Evolutionary conservation across 1,284 basidiomycete species (phyloP).

Genomic region (Xerocomus alliaceus): DNA sequence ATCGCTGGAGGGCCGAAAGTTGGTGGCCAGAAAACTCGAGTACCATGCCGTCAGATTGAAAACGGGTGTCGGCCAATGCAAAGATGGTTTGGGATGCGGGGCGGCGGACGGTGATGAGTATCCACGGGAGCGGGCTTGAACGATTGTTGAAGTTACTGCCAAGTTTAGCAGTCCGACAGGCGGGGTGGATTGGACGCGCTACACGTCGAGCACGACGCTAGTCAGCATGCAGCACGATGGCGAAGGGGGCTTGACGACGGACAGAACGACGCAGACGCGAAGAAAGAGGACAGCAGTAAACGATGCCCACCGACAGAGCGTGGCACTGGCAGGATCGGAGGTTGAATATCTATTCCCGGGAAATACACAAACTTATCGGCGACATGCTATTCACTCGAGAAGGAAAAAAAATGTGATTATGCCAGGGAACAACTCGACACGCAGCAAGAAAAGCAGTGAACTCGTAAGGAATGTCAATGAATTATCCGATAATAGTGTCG

Average conservation of each 20-base stretch:
- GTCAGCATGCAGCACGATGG: conserved; percentile 23
- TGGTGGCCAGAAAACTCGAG: conserved; percentile 58
- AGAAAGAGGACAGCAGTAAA: not conserved
- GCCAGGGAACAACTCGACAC: conserved; percentile 26
- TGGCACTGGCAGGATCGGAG: conserved; percentile 33
- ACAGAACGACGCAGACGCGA: conserved; percentile 10
- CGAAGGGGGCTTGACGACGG: conserved; percentile 6
- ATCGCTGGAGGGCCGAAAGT: conserved; percentile 45
- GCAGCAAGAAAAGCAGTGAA: conserved; percentile 42
- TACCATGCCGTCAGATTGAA: conserved; percentile 51
- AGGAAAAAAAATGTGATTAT: conserved; percentile 32
- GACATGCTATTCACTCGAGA: conserved; percentile 17
- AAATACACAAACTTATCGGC: conserved; percentile 14
- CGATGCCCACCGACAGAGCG: conserved; percentile 14
- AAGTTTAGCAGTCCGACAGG: conserved; percentile 23
- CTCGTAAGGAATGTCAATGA: conserved; percentile 45
- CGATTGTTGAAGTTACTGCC: conserved; percentile 20
- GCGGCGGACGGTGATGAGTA: not conserved
- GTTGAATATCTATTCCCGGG: conserved; percentile 29
- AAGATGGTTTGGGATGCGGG: not conserved
- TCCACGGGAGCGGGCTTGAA: conserved; percentile 14
- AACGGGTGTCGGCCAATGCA: not conserved
- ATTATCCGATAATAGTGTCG: conserved; percentile 46
- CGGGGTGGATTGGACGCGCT: conserved; percentile 6
- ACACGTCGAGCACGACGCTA: conserved; percentile 17